A percentile compares a stretch with the other conserved stretches of the same genome.
phyloP scores from a whole-genome alignment of 208 protist genomes.

The Acanthamoeba sp. region DNA sequence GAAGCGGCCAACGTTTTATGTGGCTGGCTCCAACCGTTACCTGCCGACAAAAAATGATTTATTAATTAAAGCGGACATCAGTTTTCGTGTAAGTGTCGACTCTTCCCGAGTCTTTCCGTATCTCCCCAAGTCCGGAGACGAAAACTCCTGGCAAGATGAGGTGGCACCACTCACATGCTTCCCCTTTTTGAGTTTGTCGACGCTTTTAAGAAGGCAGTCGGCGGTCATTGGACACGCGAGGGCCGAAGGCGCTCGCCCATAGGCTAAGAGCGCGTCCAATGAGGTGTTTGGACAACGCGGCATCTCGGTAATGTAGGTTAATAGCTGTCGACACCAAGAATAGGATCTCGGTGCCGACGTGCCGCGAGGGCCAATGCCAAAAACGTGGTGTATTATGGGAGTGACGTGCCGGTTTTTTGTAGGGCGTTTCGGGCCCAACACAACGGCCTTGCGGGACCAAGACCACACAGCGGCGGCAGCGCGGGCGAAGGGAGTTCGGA shows the following conservation, averaged over 20 bases:
- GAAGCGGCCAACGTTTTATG: background rate
- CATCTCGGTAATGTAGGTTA: background rate
- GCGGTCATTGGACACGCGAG: background rate
- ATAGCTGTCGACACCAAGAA: background rate
- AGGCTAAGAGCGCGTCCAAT: background rate
- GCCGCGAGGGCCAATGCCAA: too few species aligned
- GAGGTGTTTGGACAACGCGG: background rate
- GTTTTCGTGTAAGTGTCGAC: background rate
- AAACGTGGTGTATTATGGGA: too few species aligned
- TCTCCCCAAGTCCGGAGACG: background rate
- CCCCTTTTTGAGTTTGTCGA: background rate
- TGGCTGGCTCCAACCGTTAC: background rate
- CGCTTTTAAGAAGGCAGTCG: background rate
- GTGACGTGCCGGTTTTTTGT: too few species aligned
- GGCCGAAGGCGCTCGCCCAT: too few species aligned
- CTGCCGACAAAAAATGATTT: constrained; percentile 23
- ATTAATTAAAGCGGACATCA: constrained; percentile 22
- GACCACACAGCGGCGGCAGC: background rate
- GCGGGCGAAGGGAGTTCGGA: background rate
- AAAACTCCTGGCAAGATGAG: background rate
- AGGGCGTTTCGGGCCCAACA: too few species aligned
- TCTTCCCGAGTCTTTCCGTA: background rate
- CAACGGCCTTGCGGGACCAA: too few species aligned
- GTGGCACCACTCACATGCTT: background rate
- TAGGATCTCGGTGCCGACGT: background rate